Percentiles rank a stretch among this genome's conserved stretches.
Conservation (phyloP, 257 asterid species). For the Nicotiana tomentosiformis region DNA sequence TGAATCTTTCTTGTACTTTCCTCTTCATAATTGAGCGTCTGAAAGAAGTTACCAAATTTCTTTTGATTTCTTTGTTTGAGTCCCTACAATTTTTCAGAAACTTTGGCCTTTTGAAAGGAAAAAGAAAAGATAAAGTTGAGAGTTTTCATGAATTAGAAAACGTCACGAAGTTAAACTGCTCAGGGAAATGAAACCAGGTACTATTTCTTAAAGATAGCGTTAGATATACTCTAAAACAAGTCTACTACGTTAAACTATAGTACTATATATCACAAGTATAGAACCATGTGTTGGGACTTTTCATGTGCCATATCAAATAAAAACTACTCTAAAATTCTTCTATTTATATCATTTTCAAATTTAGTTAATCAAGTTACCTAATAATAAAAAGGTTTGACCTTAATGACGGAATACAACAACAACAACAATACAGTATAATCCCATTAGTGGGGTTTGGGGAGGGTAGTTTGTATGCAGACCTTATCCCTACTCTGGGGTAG, state of each 20-base stretch:
- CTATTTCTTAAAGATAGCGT: background rate
- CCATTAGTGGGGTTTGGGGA: too few relatives aligned
- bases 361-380: too few relatives aligned
- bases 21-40: background rate
- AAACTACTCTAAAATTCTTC: background rate
- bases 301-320: background rate
- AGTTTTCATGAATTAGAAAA: background rate
- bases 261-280: background rate
- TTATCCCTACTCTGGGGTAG: too few relatives aligned
- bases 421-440: too few relatives aligned
- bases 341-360: background rate
- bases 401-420: too few relatives aligned
- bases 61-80: background rate
- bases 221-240: background rate
- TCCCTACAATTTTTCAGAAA: background rate
- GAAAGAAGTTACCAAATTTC: background rate
- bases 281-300: background rate
- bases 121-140: background rate
- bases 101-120: background rate
- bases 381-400: too few relatives aligned
- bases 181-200: background rate
- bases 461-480: too few relatives aligned
- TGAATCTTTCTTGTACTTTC: background rate
- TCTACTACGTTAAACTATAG: background rate
- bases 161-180: background rate